Percentiles rank a stretch among this genome's conserved stretches.
phyloP scores from a whole-genome alignment of 208 protist species.

The Jaenimonas drosophilae region DNA sequence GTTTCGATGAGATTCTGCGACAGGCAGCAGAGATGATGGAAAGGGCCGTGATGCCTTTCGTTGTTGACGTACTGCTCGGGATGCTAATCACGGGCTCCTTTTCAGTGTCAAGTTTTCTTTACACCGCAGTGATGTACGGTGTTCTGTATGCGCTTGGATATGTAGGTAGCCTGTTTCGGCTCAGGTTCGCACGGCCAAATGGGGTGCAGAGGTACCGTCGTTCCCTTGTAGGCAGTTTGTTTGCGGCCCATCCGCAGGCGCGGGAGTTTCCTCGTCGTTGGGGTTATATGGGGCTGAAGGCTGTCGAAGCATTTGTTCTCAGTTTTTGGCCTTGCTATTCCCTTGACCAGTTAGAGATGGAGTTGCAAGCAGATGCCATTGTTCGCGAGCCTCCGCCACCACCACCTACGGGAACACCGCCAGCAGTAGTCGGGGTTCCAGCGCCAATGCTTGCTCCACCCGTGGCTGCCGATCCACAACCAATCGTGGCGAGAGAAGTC shows the following conservation, averaged over 20 bases:
- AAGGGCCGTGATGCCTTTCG: no score
- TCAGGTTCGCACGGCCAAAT: neutral
- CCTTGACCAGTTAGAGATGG: conserved; percentile 40
- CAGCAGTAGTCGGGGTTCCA: neutral
- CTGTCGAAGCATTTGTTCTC: conserved; percentile 46
- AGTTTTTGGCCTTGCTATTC: conserved; percentile 66
- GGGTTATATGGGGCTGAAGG: conserved; percentile 44
- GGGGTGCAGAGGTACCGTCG: neutral
- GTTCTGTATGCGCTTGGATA: neutral
- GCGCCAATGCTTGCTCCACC: neutral
- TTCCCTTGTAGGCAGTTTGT: neutral
- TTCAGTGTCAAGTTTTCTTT: no score
- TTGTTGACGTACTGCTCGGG: no score
- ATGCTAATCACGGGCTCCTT: no score
- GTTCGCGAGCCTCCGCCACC: conserved; percentile 8
- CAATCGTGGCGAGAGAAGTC: neutral
- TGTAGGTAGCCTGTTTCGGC: neutral
- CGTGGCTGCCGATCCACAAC: neutral
- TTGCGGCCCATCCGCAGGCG: neutral
- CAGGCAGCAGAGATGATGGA: no score
- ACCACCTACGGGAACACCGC: conserved; percentile 2
- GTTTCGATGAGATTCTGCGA: no score
- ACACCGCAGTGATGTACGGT: neutral
- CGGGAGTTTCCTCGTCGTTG: neutral
- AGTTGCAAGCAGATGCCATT: conserved; percentile 54